Evolutionary conservation across 768 basidiomycete genomes (phyloP), one percentile per base, ranked within the genome.

Genomic region (Agrocybe pediades): DNA sequence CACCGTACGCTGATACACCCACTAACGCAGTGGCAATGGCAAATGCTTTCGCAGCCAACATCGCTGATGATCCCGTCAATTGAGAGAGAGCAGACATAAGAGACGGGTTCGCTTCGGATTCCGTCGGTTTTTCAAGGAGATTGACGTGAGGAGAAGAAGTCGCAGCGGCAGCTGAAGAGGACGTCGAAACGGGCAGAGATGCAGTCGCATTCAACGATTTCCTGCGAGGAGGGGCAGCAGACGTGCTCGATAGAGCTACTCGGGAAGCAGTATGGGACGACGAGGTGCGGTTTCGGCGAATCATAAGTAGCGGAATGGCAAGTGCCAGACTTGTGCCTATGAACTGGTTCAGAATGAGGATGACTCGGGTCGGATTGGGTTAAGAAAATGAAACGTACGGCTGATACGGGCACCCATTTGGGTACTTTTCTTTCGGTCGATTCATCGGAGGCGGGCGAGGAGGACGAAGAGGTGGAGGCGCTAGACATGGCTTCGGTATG

Each of bases 21-120:
- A 89, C 87, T 27, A 87, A 62, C 9, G 78, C 62, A 0, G 88
- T 90, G 6, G 88, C 87, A 39, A 88, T 75, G 3, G 77, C 72
- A 36, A 90, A 83, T 0, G 88, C 88, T 58, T 86, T 87, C 6
- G 79, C 70, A 1, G 80, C 78, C 58, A 83, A 77, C 2, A 87
- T 51, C 0, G 79, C 78, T 0, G 75, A 80, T 41, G 80, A 82
- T 59, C 79, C 77, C 30, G 70, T 65, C 46, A 68, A 57, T 16
- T 59, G 62, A 0, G 73, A 72, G 5, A 77, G 59, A 2, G 72
- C 76, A 11, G 71, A 67, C 48, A 73, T 65, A 26, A 75, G 68
- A 19, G 70, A 62, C 21, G 64, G 47, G 39, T 62, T 59, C n/a
- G 73, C 69, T 9, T 59, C 60, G 25, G 60, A 52, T 41, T 62